Base-by-base conservation (phyloP, 2,329 filamentous ascomycete species). In the Arthrobotrys iridis region DNA sequence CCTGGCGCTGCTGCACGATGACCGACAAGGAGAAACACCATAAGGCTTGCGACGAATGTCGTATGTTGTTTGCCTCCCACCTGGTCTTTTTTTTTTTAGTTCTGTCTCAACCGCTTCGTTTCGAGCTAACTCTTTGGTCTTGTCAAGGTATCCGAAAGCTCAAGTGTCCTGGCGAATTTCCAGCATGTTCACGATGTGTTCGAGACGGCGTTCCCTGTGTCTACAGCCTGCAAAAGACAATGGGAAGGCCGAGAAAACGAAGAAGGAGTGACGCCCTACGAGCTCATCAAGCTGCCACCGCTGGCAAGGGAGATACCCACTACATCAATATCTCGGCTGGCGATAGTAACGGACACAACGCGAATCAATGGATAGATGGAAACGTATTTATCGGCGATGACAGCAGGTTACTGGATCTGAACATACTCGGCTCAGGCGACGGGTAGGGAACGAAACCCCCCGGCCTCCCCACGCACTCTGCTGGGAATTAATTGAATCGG, bases 1-100 rank as follows among this genome's bases (percentile, higher is more conserved):
- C 50, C 30, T 35, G 28, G 50, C 50, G 50, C 50, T 37, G 50
- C 60, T 52, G 59, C 50, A 46, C 22, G 57, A 75, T 75, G 71
- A 68, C 71, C 55, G 71, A 75, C 63, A 78, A 77, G 80, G 48
- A 81, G 81, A 78, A 79, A 74, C 89, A 88, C 79, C 87, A 87
- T 77, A 85, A 87, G 52, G 88, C 88, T 75, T 90, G 88, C 81
- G 88, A 90, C 81, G 88, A 89, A 81, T 90, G 88, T 82, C 85
- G 88, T 90, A 84, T 82, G 87, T 84, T 64, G 20, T 40, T 40
- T 40, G 18, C 22, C 18, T 52, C 41, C n/a, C 33, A 57, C 22
- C 30, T 35, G 7, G 26, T 40, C 59, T 30, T n/a, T 22, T 26
- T 11, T 7, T 26, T 57, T 35, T 41, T 1, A 65, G 66, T 57